Percentiles rank a stretch among this genome's conserved stretches.
phyloP scores from a whole-genome alignment of 2,329 filamentous ascomycete species.

The Periconia digitata region DNA sequence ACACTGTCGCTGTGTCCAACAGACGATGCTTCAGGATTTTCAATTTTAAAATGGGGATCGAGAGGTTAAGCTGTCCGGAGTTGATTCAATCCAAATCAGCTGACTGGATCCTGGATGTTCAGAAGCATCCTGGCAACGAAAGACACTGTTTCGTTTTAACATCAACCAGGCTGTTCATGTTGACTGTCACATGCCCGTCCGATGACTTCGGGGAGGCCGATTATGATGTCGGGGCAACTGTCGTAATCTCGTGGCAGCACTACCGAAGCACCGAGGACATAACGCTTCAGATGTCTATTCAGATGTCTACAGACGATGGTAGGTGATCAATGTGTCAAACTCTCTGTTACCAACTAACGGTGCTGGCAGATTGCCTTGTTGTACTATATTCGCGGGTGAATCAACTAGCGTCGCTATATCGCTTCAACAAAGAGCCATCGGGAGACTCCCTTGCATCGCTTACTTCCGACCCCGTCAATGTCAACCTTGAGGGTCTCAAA shows the following conservation, averaged over 20 bases:
- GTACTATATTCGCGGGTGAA: conserved; percentile 38
- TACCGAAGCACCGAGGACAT: conserved; percentile 57
- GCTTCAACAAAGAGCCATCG: conserved; percentile 18
- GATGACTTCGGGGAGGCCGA: conserved; percentile 18
- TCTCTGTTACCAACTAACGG: conserved; percentile 10
- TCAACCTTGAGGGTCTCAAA: conserved; percentile 16
- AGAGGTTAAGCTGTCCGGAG: conserved; percentile 23
- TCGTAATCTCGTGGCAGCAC: conserved; percentile 55
- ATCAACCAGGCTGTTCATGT: conserved; percentile 52
- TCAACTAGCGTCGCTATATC: conserved; percentile 30
- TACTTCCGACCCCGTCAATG: conserved; percentile 27
- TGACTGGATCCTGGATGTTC: conserved; percentile 61
- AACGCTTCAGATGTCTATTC: conserved; percentile 46
- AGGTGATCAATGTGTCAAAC: neutral
- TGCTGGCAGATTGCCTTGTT: conserved; percentile 26
- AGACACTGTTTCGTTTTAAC: conserved; percentile 63
- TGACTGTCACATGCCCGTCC: conserved; percentile 45
- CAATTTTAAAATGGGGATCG: conserved; percentile 29
- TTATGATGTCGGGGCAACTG: conserved; percentile 31
- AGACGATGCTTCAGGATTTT: conserved; percentile 44
- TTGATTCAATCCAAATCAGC: conserved; percentile 27
- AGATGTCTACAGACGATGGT: conserved; percentile 36
- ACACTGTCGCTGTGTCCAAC: conserved; percentile 56
- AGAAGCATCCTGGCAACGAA: conserved; percentile 49
- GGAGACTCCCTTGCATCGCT: neutral